Evolutionary conservation across 192 early-diverging fungal species (phyloP), one percentile per base, ranked within the genome.

Genomic region (Backusella tuberculispora): DNA sequence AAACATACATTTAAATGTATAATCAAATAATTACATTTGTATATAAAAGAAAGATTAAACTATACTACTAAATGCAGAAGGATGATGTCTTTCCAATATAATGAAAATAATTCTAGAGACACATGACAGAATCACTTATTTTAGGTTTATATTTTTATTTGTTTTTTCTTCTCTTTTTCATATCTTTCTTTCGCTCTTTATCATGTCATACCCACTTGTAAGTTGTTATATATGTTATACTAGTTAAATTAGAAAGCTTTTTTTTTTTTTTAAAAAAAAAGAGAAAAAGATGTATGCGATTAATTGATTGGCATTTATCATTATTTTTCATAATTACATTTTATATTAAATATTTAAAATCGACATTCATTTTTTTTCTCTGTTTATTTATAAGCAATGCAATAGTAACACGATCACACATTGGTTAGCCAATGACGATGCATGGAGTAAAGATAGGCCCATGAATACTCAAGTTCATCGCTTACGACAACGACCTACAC

Each of bases 81-180:
- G 21, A 26, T 60, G 21, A 12, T 60, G 53, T 26, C n/a, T 26
- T 60, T 0, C 29, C 53, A 26, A 24, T 21, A 19, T 60, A 26
- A 60, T 60, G 53, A 60, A n/a, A 19, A 60, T 60, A 24, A 10
- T 60, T 21, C 29, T 34, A 8, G 10, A 60, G 21, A 24, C 53
- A 60, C 53, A 60, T 60, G 53, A 60, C 21, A 26, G 53, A 26
- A 26, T 5, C 21, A 60, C 53, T 60, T 60, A 60, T 26, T 60
- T 60, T 60, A 60, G 53, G 9, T 26, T 60, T 60, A 26, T 60
- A 26, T 60, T 60, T 60, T 26, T 60, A 60, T 60, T 60, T 56
- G 21, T 10, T 56, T 56, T 21, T 3, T 56, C 24, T 12, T 26
- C 26, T 60, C 21, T 60, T 60, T 60, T 60, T 24, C 13, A 24